These are phyloP conservation scores for Austroboletus eburneus DNA, from an alignment of 768 basidiomycete species.

Conservation along the genomic window DNA sequence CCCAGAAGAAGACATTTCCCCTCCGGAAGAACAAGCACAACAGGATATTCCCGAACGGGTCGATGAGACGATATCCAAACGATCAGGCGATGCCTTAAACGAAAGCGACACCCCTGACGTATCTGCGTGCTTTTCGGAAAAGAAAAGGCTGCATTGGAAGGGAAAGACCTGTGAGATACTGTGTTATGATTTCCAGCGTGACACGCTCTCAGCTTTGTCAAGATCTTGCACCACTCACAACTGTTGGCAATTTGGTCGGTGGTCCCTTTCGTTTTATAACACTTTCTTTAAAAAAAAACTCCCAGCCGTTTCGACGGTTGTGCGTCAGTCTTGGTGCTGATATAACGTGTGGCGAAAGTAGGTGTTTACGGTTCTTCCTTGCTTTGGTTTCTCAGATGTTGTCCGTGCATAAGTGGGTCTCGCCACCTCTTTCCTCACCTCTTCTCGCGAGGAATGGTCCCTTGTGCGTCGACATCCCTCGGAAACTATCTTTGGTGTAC, in stretches of 20 bases:
- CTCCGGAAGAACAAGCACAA: constrained; percentile 16
- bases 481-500: constrained; percentile 85
- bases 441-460: constrained; percentile 94
- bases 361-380: constrained; percentile 13
- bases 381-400: neutral
- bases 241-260: constrained; percentile 86
- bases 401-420: constrained; percentile 79
- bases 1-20: neutral
- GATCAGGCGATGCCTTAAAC: constrained; percentile 33
- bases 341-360: constrained; percentile 94
- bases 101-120: constrained; percentile 65
- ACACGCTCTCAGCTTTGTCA: constrained; percentile 28
- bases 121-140: constrained; percentile 69
- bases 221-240: constrained; percentile 83
- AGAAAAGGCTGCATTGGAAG: constrained; percentile 80
- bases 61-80: constrained; percentile 26
- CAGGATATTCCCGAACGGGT: neutral
- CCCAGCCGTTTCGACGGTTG: constrained; percentile 86
- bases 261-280: neutral
- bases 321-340: constrained; percentile 86
- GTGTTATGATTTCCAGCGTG: neutral
- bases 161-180: constrained; percentile 73
- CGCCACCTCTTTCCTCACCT: constrained; percentile 82
- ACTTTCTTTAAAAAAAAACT: neutral
- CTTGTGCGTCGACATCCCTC: constrained; percentile 85